phyloP scores from a whole-genome alignment of 2,329 filamentous ascomycete species.

The Penicillium sp. region DNA sequence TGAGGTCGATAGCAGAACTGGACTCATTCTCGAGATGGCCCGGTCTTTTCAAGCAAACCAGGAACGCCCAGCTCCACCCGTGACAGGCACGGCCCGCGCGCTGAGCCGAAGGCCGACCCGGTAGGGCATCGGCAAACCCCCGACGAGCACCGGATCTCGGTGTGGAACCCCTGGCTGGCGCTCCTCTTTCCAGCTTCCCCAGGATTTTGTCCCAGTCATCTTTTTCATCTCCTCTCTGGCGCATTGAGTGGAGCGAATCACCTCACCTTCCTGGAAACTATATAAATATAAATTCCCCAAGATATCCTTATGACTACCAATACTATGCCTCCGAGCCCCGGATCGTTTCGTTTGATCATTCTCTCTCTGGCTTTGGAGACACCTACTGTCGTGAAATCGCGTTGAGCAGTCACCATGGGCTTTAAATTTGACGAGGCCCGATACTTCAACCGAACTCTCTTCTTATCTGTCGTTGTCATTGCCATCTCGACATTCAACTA shows the following conservation, averaged over 20 bases:
- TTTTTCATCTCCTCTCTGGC: background rate
- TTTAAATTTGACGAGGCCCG: background rate
- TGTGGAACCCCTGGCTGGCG: background rate
- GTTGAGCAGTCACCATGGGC: background rate
- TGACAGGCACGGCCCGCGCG: background rate
- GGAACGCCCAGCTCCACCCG: background rate
- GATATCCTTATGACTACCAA: background rate
- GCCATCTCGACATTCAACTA: constrained; percentile 47
- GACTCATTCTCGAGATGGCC: background rate
- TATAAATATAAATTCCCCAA: background rate
- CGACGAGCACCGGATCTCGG: constrained; percentile 3
- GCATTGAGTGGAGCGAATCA: background rate
- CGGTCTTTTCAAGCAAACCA: background rate
- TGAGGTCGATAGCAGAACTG: background rate
- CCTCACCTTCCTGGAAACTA: background rate
- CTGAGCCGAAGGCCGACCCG: background rate
- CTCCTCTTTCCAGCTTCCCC: background rate
- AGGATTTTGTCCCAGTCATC: background rate
- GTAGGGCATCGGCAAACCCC: background rate
- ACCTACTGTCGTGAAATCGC: background rate
- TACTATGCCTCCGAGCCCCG: background rate
- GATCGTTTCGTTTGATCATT: background rate
- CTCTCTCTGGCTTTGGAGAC: background rate
- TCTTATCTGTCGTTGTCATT: constrained; percentile 31
- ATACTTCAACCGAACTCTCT: constrained; percentile 18